phyloP scores from a whole-genome alignment of 257 asterid species.

The Nyctanthes arbortristis region DNA sequence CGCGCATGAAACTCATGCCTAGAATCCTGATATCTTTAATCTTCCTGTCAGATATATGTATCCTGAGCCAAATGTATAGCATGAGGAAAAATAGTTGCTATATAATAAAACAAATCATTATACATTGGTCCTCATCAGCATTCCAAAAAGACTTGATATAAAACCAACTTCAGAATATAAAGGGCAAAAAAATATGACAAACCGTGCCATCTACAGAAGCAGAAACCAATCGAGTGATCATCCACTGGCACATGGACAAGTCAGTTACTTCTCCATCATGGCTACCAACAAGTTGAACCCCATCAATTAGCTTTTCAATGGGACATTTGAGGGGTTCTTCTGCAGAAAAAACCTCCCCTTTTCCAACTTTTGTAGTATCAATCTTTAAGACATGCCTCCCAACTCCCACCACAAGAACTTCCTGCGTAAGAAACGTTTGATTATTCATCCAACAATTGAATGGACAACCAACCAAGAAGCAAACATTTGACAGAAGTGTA shows the following conservation, averaged over 20 bases:
- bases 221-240: slow-evolving; percentile 95
- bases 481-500: slow-evolving; percentile 1
- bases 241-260: slow-evolving; percentile 99
- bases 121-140: neutral
- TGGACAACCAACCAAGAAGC: slow-evolving; percentile 15
- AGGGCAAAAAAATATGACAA: slow-evolving; percentile 26
- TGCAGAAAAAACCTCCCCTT: slow-evolving; percentile 73
- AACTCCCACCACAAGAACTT: slow-evolving; percentile 90
- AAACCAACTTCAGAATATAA: neutral
- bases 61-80: neutral
- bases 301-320: slow-evolving; percentile 74
- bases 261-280: slow-evolving; percentile 98
- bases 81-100: neutral
- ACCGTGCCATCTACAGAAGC: slow-evolving; percentile 99
- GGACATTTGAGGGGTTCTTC: slow-evolving; percentile 86
- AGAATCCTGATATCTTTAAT: neutral
- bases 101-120: neutral
- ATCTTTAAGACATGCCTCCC: slow-evolving; percentile 74
- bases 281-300: slow-evolving; percentile 88
- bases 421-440: slow-evolving; percentile 46
- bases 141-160: neutral
- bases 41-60: neutral
- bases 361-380: slow-evolving; percentile 90
- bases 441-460: slow-evolving; percentile 1
- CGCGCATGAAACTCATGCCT: neutral